Base-by-base conservation (phyloP, 2,329 filamentous ascomycete genomes). In the Scedosporium minutisporum region DNA sequence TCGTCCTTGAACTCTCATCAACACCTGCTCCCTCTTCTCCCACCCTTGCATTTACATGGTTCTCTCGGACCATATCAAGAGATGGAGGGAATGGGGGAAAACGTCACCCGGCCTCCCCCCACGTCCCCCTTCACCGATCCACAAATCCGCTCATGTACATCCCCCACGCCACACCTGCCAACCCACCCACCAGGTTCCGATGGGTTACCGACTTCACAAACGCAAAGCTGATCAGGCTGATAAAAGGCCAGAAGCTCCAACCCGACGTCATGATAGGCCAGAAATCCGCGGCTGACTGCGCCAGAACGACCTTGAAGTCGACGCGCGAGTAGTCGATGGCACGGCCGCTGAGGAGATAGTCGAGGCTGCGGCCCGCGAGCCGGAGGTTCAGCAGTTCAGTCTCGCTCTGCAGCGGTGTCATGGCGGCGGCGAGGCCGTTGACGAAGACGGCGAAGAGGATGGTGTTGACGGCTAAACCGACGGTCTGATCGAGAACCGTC, bases 151-250 rank as follows among this genome's bases (percentile, higher is more conserved):
- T 91, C 74, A 93, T 77, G 72, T 90, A 93, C 51, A 92, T 79
- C 0, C 87, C 87, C 90, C 90, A 93, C 14, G 78, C 81, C 25
- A 93, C 79, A 4, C 90, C 89, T 18, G 88, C 88, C 60, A 88
- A 72, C 66, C 86, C 85, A n/a, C 86, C 88, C 65, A 92, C 82
- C 41, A 93, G 75, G 60, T 89, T 87, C 44, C 90, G 80, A 61
- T 82, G 81, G 69, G 91, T 82, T 3, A 91, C 83, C n/a, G 87
- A 89, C 66, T 89, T 82, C 64, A 91, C 76, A 21, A 82, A 72
- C 1, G 86, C 81, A 69, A 89, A 92, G 77, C 89, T 89, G 65
- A 90, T 70, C 18, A 89, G 70, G 65, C 86, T 88, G 23, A 93
- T 85, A 3, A 82, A 68, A 1, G 90, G 90, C 84, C 90, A 91